Base-by-base conservation (phyloP, 352 stramenopile genomes). In the Stramenopiles sp. region DNA sequence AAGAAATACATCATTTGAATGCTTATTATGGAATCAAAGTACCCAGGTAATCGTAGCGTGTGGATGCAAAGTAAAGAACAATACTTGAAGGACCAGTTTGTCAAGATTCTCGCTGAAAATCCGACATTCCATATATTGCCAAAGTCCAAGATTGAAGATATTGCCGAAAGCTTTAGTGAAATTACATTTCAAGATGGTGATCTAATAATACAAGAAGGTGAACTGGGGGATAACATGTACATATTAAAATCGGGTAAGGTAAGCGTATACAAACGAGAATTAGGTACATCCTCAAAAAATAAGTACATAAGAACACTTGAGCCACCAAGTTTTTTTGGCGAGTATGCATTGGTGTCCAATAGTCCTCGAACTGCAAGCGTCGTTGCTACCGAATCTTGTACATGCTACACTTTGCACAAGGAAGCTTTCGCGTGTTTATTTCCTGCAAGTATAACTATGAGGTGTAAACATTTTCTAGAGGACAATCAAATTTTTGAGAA, bases 161-260 rank as follows among this genome's bases (percentile, higher is more conserved):
- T 78, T 14, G 31, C 31, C 14, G 71, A 78, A 14, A 31, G 71
- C 22, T 33, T 78, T 33, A 33, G 4, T 14, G 71, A 78, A 78
- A 78, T 33, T 14, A 31, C 1, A 31, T 78, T 33, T 33, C 4
- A 33, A 14, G 30, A 33, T 33, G 22, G 14, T 14, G 71, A 78
- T 33, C 4, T 78, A 33, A 33, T 78, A 33, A 78, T 78, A 78
- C 4, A 14, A 14, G 30, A 78, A 78, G 71, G 71, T 14, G 30
- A 78, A 33, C 30, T 33, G 4, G 71, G 71, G 22, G 31, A 78
- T 4, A 8, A 14, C 8, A 78, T 78, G 71, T 78, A 78, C 14
- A 78, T 78, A 78, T 33, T 78, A 8, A 78, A 78, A 33, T 78
- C 71, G 4, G 71, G 71, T 14, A 33, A 31, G 71, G 30, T 78